A percentile compares a stretch with the other conserved stretches of the same genome.
phyloP scores from a whole-genome alignment of 2,329 filamentous ascomycete genomes.

The Claviceps fusiformis region DNA sequence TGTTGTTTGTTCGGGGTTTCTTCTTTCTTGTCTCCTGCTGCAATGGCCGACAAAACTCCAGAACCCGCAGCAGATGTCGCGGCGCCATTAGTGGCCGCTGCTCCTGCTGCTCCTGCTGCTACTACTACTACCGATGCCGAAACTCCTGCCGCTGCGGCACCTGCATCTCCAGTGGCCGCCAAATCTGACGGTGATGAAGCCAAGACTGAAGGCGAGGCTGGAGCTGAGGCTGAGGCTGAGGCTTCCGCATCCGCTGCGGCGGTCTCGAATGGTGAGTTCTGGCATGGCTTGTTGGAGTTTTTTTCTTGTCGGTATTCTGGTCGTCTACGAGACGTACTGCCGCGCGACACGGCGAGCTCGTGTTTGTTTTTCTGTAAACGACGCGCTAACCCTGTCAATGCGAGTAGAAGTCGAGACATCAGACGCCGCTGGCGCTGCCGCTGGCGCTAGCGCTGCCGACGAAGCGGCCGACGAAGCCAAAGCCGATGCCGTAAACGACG shows the following conservation, averaged over 20 bases:
- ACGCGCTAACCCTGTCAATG: background rate
- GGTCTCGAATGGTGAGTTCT: slow-evolving; percentile 18
- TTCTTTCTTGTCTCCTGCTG: slow-evolving; percentile 7
- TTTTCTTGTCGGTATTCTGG: background rate
- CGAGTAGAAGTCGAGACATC: slow-evolving; percentile 12
- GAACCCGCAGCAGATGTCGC: slow-evolving; percentile 23
- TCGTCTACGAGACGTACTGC: background rate
- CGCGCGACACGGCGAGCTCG: background rate
- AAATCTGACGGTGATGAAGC: slow-evolving; percentile 8
- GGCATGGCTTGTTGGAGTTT: background rate
- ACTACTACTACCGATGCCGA: slow-evolving; percentile 6
- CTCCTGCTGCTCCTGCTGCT: background rate
- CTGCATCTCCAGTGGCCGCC: slow-evolving; percentile 10
- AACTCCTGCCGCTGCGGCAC: slow-evolving; percentile 7
- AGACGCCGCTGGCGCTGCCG: slow-evolving; percentile 16
- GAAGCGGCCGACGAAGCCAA: background rate
- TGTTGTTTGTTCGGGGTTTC: background rate
- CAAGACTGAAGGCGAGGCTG: slow-evolving; percentile 12
- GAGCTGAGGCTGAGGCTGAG: slow-evolving; percentile 12
- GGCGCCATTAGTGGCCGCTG: slow-evolving; percentile 16
- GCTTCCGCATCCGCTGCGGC: slow-evolving; percentile 17
- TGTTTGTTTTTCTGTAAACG: background rate
- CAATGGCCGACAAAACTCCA: slow-evolving; percentile 25
- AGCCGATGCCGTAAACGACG: slow-evolving; percentile 15
- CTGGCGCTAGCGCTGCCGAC: background rate